phyloP scores from a whole-genome alignment of 1,284 basidiomycete species.

The Apiotrichum gracile region DNA sequence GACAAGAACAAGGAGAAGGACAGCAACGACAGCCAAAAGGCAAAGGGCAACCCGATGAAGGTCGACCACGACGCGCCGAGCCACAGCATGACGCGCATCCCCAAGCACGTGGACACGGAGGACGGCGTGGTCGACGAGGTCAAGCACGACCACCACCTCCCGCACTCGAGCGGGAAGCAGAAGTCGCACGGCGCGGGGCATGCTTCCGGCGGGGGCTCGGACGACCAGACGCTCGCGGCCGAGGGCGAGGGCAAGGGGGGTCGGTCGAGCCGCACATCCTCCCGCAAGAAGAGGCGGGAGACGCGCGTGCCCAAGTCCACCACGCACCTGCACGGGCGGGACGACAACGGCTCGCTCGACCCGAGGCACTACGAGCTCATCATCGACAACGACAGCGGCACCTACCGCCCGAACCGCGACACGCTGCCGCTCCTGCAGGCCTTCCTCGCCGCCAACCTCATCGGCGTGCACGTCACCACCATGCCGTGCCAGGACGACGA shows the following conservation, averaged over 20 bases:
- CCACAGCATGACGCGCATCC: constrained; percentile 3
- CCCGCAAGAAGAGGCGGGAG: background rate
- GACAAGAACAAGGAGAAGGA: constrained; percentile 18
- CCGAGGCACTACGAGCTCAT: constrained; percentile 50
- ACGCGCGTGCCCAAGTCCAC: constrained; percentile 2
- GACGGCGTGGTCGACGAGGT: constrained; percentile 1
- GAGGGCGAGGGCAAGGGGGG: no score
- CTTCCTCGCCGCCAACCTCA: constrained; percentile 60
- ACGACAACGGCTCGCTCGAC: constrained; percentile 22
- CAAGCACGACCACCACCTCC: constrained; percentile 11
- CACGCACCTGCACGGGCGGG: constrained; percentile 3
- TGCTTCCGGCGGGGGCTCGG: no score
- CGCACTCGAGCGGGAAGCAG: no score
- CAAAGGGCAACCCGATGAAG: no score
- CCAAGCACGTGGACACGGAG: constrained; percentile 29
- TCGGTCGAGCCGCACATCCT: background rate
- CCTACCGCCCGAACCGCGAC: constrained; percentile 51
- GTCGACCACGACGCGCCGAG: constrained; percentile 26
- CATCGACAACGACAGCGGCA: constrained; percentile 54
- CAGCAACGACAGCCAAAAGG: no score
- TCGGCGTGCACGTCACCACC: constrained; percentile 57
- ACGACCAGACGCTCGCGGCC: no score
- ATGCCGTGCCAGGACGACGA: constrained; percentile 57
- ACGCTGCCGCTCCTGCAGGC: constrained; percentile 47
- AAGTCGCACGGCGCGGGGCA: no score